Conservation (phyloP, 2,329 filamentous ascomycete species). For the Fusarium nelsonii region DNA sequence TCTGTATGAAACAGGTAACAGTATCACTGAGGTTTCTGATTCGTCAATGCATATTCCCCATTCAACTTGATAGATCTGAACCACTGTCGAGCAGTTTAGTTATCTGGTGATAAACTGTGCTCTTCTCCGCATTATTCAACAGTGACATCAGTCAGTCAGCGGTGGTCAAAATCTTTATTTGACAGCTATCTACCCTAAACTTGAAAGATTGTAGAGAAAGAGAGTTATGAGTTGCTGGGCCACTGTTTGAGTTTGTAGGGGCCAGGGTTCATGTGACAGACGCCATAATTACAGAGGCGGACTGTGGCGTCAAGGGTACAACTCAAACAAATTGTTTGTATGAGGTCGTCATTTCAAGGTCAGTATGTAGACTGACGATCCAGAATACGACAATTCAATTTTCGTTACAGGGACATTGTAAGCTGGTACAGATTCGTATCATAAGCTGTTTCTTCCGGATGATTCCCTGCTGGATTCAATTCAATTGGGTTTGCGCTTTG, state of each 20-base stretch:
- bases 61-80: neutral
- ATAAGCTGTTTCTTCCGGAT: neutral
- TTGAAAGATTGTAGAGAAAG: neutral
- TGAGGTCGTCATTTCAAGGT: neutral
- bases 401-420: neutral
- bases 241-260: neutral
- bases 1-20: neutral
- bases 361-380: too few relatives aligned
- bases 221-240: slow-evolving; percentile 1
- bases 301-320: slow-evolving; percentile 26
- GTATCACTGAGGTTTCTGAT: neutral
- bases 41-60: neutral
- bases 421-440: neutral
- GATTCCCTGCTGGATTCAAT: neutral
- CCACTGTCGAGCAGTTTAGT: neutral
- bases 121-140: neutral
- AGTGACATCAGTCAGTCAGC: slow-evolving; percentile 11
- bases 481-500: slow-evolving; percentile 5
- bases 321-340: slow-evolving; percentile 2
- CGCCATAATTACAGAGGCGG: neutral
- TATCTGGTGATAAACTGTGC: neutral
- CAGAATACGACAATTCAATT: neutral
- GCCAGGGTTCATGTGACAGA: neutral
- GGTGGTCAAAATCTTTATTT: neutral
- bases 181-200: slow-evolving; percentile 16